phyloP scores from a whole-genome alignment of 2,329 filamentous ascomycete species.

The Ophiocordyceps camponoti-floridani region DNA sequence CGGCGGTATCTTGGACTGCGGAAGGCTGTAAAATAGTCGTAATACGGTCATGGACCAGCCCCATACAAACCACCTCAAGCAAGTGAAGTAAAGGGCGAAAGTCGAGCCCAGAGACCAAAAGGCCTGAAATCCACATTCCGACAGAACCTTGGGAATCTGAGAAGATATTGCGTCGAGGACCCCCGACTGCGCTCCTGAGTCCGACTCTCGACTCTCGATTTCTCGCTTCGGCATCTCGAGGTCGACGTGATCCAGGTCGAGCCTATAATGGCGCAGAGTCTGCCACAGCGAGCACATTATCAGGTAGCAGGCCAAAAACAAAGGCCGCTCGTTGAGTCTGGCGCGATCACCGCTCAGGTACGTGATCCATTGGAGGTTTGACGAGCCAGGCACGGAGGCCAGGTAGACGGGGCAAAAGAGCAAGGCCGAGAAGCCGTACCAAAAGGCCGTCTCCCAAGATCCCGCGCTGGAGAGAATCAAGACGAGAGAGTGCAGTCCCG shows the following conservation, averaged over 20 bases:
- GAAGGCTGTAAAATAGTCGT: slow-evolving; percentile 57
- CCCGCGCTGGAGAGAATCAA: slow-evolving; percentile 38
- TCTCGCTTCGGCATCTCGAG: slow-evolving; percentile 11
- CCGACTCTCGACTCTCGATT: slow-evolving; percentile 6
- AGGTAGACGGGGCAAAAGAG: slow-evolving; percentile 70
- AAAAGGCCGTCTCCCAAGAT: slow-evolving; percentile 51
- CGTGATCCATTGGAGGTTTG: slow-evolving; percentile 57
- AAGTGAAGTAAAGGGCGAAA: slow-evolving; percentile 39
- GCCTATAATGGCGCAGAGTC: slow-evolving; percentile 48
- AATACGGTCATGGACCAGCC: slow-evolving; percentile 51
- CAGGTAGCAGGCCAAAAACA: slow-evolving; percentile 62
- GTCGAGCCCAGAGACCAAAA: slow-evolving; percentile 23
- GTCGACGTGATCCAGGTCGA: slow-evolving; percentile 52
- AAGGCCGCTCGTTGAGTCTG: slow-evolving; percentile 67
- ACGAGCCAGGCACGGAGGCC: slow-evolving; percentile 42
- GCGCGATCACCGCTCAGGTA: slow-evolving; percentile 53
- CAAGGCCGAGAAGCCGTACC: slow-evolving; percentile 63
- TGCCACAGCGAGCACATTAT: slow-evolving; percentile 52
- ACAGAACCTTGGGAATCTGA: slow-evolving; percentile 21
- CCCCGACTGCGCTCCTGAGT: slow-evolving; percentile 8
- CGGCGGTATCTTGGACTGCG: slow-evolving; percentile 48
- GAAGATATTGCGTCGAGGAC: slow-evolving; percentile 17
- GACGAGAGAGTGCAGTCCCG: slow-evolving; percentile 45
- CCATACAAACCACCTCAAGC: slow-evolving; percentile 50
- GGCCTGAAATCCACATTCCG: slow-evolving; percentile 20